A percentile compares a stretch with the other conserved stretches of the same genome.
Evolutionary conservation across 2,329 filamentous ascomycete species (phyloP).

Genomic region (Clonostachys rosea): DNA sequence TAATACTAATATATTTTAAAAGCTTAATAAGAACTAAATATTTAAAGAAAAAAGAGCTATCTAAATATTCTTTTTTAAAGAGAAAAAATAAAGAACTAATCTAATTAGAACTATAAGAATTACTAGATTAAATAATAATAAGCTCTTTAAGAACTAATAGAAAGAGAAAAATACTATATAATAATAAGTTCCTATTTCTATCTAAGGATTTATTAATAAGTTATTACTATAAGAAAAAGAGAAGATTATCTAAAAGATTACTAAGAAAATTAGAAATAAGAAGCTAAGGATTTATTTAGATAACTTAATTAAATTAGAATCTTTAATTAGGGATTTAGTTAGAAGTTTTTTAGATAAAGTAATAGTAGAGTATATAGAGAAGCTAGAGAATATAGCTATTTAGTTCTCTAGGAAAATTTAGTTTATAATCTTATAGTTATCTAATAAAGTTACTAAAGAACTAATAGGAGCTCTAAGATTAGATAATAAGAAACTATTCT

Average conservation of each 20-base stretch:
- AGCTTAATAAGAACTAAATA: not conserved
- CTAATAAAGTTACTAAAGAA: not conserved
- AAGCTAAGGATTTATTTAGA: not conserved
- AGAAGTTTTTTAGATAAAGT: not conserved
- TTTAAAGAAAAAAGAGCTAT: not conserved
- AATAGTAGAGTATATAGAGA: not conserved
- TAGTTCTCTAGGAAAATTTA: not conserved
- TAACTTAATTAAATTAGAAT: not conserved
- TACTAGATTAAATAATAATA: not conserved
- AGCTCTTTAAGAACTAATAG: not conserved
- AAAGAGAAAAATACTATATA: not conserved
- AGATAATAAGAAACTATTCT: slow-evolving; percentile 4
- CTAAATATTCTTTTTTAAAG: not conserved
- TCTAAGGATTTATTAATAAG: not conserved
- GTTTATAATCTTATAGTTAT: not conserved
- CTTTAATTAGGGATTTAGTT: not conserved
- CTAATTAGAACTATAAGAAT: not conserved
- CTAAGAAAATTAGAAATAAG: not conserved
- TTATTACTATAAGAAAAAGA: too few relatives aligned
- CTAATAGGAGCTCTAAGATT: not conserved
- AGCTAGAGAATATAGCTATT: not conserved
- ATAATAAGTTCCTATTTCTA: not conserved
- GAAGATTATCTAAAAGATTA: not conserved
- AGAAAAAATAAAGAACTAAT: not conserved
- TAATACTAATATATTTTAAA: not conserved